Evolutionary conservation across 2,329 filamentous ascomycete genomes (phyloP).

Genomic region (Penicillium sp.): DNA sequence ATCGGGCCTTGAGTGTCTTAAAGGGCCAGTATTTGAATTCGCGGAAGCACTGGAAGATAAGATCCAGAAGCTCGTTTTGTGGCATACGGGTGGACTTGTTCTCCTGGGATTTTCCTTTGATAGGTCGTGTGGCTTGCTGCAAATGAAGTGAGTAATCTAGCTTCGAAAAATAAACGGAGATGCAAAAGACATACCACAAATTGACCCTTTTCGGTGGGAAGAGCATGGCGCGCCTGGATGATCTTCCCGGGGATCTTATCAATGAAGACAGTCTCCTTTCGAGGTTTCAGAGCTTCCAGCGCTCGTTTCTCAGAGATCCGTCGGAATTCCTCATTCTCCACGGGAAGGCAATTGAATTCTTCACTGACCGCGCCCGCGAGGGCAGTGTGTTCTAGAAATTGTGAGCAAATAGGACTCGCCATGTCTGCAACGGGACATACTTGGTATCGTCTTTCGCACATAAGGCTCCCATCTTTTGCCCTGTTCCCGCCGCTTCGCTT

Average conservation of each 20-base stretch:
- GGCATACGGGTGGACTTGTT: constrained; percentile 89
- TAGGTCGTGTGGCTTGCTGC: constrained; percentile 51
- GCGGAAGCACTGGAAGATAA: constrained; percentile 78
- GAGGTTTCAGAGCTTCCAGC: constrained; percentile 59
- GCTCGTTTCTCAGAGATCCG: constrained; percentile 59
- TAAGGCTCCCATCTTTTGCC: constrained; percentile 60
- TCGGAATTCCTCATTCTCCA: constrained; percentile 68
- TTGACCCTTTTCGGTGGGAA: constrained; percentile 41
- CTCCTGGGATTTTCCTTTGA: constrained; percentile 56
- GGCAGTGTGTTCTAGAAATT: constrained; percentile 67
- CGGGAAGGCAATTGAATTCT: constrained; percentile 71
- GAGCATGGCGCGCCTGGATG: constrained; percentile 57
- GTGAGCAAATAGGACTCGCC: background rate
- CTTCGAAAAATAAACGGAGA: background rate
- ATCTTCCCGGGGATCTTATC: constrained; percentile 46
- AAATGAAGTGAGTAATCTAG: constrained; percentile 22
- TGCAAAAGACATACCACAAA: constrained; percentile 40
- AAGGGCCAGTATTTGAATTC: constrained; percentile 93
- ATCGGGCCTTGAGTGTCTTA: constrained; percentile 71
- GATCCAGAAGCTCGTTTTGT: constrained; percentile 81
- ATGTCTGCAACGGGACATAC: constrained; percentile 39
- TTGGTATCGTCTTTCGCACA: constrained; percentile 62
- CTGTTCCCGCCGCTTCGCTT: constrained; percentile 45
- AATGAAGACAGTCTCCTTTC: constrained; percentile 53
- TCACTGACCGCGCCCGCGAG: constrained; percentile 70